Conservation (phyloP, 2,329 filamentous ascomycete species). For the Aspergillus caelatus region DNA sequence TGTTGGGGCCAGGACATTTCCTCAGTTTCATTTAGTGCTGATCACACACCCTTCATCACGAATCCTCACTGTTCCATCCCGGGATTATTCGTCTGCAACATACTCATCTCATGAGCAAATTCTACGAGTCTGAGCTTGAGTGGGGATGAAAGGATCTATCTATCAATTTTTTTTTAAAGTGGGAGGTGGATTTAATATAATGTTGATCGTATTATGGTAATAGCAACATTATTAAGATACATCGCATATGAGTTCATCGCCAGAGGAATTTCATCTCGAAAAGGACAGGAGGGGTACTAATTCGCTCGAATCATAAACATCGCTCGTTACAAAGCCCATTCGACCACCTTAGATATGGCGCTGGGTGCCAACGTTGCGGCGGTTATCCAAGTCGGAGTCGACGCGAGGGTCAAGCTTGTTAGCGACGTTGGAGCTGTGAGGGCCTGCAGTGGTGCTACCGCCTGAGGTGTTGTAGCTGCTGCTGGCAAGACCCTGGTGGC, state of each 20-base stretch:
- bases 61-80: too few species aligned
- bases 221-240: neutral
- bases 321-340: neutral
- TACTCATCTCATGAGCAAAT: neutral
- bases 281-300: neutral
- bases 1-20: neutral
- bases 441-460: conserved; percentile 34
- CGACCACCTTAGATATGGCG: neutral
- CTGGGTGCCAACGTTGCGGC: conserved; percentile 5
- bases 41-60: too few species aligned
- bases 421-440: conserved; percentile 48
- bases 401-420: conserved; percentile 60
- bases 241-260: neutral
- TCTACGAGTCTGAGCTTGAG: too few species aligned
- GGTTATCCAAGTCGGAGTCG: conserved; percentile 48
- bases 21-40: neutral
- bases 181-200: neutral
- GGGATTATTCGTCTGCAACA: neutral
- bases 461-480: conserved; percentile 21
- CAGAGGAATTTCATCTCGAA: neutral
- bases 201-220: neutral
- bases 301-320: neutral
- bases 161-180: too few species aligned
- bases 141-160: too few species aligned
- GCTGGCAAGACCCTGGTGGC: conserved; percentile 12